Evolutionary conservation across 805 yeast species (phyloP).

Genomic region (Metschnikowia rubicola): DNA sequence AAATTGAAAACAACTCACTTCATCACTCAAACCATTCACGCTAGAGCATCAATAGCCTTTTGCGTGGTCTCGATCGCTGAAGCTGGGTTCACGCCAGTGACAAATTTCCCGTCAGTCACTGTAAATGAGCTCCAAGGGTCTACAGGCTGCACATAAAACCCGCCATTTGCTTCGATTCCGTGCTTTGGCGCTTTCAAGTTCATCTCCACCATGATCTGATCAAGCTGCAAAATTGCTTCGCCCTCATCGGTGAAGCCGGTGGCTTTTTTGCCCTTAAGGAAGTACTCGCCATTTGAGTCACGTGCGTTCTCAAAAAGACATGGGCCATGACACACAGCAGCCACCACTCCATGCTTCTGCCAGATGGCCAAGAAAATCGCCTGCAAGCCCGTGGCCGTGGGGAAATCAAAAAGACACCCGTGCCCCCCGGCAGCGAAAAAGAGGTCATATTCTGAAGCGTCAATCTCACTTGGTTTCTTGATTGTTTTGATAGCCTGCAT

Average conservation of each 20-base stretch:
- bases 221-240: constrained; percentile 34
- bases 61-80: constrained; percentile 50
- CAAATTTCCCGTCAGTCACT: constrained; percentile 55
- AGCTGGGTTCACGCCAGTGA: constrained; percentile 67
- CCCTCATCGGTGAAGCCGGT: constrained; percentile 63
- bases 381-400: constrained; percentile 46
- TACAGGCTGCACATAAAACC: constrained; percentile 42
- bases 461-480: constrained; percentile 47
- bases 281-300: constrained; percentile 35
- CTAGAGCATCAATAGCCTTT: constrained; percentile 26
- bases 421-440: constrained; percentile 69
- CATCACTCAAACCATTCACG: no score
- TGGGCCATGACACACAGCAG: constrained; percentile 71
- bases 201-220: constrained; percentile 18
- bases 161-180: constrained; percentile 36
- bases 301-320: constrained; percentile 48
- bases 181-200: constrained; percentile 36
- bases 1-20: no score
- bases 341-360: constrained; percentile 50
- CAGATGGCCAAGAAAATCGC: constrained; percentile 45
- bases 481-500: constrained; percentile 34
- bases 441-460: constrained; percentile 48
- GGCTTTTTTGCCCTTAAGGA: constrained; percentile 50
- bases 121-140: constrained; percentile 52
- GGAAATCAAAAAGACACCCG: constrained; percentile 57